These are phyloP conservation scores for Rubia yunnanensis DNA, from an alignment of 257 asterid genomes.

Conservation along the genomic window DNA sequence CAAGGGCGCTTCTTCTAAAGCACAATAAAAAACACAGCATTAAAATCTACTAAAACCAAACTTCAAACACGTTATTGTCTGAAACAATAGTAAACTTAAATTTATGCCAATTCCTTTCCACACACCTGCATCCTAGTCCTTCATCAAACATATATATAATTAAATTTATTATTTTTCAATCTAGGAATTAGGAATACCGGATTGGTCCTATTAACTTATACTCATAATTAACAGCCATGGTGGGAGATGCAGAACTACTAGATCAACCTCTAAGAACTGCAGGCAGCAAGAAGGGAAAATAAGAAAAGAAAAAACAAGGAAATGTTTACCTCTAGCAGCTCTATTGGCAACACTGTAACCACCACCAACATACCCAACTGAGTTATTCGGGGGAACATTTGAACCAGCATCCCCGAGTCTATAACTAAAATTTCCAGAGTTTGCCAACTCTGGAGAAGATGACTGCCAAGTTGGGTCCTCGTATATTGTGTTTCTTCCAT, in stretches of 20 bases:
- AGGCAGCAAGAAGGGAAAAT: background rate
- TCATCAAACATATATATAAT: background rate
- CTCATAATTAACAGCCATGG: background rate
- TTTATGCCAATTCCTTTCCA: background rate
- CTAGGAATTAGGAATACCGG: background rate
- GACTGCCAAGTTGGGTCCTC: slow-evolving; percentile 43
- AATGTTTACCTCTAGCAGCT: slow-evolving; percentile 57
- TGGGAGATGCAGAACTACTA: background rate
- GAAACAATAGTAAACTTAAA: background rate
- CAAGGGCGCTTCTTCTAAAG: background rate
- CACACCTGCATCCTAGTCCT: background rate
- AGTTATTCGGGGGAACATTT: slow-evolving; percentile 35
- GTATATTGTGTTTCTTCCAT: slow-evolving; percentile 32
- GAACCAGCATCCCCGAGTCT: slow-evolving; percentile 39
- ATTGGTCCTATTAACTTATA: background rate
- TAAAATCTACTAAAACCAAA: background rate
- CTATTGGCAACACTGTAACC: slow-evolving; percentile 45
- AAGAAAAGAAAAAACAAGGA: background rate
- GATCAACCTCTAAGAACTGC: background rate
- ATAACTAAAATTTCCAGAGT: slow-evolving; percentile 36
- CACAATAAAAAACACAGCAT: background rate
- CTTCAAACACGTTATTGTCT: background rate
- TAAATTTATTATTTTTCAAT: background rate
- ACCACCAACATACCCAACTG: slow-evolving; percentile 47
- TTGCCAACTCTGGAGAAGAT: slow-evolving; percentile 43